phyloP scores from a whole-genome alignment of 805 yeast genomes.

The Ogataea dorogensis region DNA sequence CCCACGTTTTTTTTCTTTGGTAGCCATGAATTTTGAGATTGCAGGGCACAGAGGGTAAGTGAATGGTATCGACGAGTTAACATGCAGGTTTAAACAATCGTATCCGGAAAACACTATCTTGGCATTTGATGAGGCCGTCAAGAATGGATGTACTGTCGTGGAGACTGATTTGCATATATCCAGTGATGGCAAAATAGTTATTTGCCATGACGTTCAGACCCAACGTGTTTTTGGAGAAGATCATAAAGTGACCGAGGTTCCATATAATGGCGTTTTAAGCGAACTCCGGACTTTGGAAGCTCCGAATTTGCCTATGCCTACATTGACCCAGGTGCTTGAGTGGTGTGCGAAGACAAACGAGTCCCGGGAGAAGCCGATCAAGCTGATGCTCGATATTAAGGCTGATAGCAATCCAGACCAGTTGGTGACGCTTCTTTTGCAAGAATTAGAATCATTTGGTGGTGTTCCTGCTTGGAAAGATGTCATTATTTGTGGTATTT shows the following conservation, averaged over 20 bases:
- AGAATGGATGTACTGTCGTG: constrained; percentile 33
- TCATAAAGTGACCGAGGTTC: constrained; percentile 26
- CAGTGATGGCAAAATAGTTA: constrained; percentile 32
- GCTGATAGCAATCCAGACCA: constrained; percentile 30
- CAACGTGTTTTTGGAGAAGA: constrained; percentile 33
- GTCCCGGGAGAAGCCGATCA: constrained; percentile 33
- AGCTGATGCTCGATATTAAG: constrained; percentile 41
- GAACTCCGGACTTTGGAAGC: constrained; percentile 28
- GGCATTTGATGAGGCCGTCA: constrained; percentile 36
- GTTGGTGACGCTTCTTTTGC: constrained; percentile 28
- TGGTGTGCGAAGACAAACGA: constrained; percentile 43
- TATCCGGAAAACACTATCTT: constrained; percentile 39
- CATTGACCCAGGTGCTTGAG: constrained; percentile 29
- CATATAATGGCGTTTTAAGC: constrained; percentile 29
- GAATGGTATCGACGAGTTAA: not conserved
- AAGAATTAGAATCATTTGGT: constrained; percentile 21
- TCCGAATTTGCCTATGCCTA: constrained; percentile 36
- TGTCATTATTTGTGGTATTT: constrained; percentile 37
- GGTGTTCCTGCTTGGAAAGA: constrained; percentile 33
- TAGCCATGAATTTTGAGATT: constrained; percentile 7
- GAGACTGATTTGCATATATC: constrained; percentile 40
- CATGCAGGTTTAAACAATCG: constrained; percentile 25
- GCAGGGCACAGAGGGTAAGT: constrained; percentile 35
- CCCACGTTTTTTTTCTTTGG: not conserved
- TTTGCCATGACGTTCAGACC: constrained; percentile 37